Evolutionary conservation across 2,329 filamentous ascomycete species (phyloP).

Genomic region (Fusarium buxicola): DNA sequence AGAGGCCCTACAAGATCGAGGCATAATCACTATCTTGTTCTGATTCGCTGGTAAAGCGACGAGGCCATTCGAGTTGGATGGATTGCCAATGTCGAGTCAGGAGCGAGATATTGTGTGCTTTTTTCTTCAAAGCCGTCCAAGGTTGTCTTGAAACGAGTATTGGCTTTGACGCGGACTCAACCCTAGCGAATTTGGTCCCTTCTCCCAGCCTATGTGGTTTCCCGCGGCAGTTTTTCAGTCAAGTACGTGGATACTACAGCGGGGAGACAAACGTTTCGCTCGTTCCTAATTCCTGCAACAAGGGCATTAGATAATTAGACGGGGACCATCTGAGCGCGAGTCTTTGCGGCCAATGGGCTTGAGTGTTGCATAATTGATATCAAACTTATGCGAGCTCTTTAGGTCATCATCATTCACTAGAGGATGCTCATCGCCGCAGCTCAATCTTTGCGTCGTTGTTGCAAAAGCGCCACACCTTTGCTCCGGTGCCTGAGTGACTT

Average conservation of each 20-base stretch:
- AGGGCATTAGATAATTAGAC: not conserved
- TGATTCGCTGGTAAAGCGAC: slow-evolving; percentile 30
- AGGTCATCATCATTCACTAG: not conserved
- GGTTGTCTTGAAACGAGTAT: not conserved
- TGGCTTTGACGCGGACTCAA: not conserved
- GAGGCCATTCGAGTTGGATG: not conserved
- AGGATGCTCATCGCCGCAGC: not conserved
- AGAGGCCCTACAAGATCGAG: slow-evolving; percentile 17
- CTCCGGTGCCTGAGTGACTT: not conserved
- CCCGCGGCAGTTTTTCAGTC: no score
- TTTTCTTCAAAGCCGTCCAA: not conserved
- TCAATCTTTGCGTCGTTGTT: not conserved
- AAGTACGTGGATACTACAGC: slow-evolving; percentile 1
- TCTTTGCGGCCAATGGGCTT: not conserved
- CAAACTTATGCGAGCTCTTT: not conserved
- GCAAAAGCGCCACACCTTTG: not conserved
- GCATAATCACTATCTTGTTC: not conserved
- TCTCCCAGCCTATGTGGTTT: no score
- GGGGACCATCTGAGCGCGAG: not conserved
- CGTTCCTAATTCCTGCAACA: not conserved
- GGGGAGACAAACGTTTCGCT: not conserved
- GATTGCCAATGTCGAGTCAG: not conserved
- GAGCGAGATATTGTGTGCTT: not conserved
- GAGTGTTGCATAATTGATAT: not conserved
- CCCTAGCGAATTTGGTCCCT: no score